Evolutionary conservation across 768 basidiomycete genomes (phyloP), one percentile per base, ranked within the genome.

Genomic region (Cystofilobasidium bisporidii): DNA sequence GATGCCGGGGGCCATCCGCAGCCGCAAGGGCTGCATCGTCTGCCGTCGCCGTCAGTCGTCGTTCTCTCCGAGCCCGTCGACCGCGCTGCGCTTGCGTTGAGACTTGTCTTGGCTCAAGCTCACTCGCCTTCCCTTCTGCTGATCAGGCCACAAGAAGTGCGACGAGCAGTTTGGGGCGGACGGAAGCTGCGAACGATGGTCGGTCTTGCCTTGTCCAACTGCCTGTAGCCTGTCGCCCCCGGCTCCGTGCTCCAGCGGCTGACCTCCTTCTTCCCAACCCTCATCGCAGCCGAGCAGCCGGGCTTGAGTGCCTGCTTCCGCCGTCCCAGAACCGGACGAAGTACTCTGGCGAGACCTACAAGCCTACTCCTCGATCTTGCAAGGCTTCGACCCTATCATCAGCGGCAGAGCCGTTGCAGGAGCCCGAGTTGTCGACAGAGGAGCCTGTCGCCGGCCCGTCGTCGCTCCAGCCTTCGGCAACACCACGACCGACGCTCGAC

Each of bases 71-170:
- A n/a, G n/a, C n/a, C n/a, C n/a, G n/a, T n/a, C n/a, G n/a, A n/a
- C n/a, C n/a, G n/a, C n/a, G n/a, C n/a, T n/a, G n/a, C n/a, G n/a
- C n/a, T n/a, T n/a, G n/a, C n/a, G n/a, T n/a, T n/a, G n/a, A n/a
- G n/a, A n/a, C n/a, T n/a, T n/a, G n/a, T n/a, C n/a, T n/a, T n/a
- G n/a, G n/a, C n/a, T n/a, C n/a, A n/a, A n/a, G n/a, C n/a, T n/a
- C n/a, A n/a, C n/a, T n/a, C n/a, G n/a, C n/a, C n/a, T n/a, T n/a
- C n/a, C n/a, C n/a, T n/a, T n/a, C 8, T 43, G 41, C 41, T 14
- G 41, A 12, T 10, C 53, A 56, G 53, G 53, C 26, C 53, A 56
- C 53, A 56, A 56, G 30, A 56, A 56, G 53, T 56, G 53, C 28
- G 53, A 56, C 53, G 53, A 56, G 53, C 3, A 32, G 28, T 56